These are phyloP conservation scores for Taxawa tesnikishii DNA, from an alignment of 2,329 filamentous ascomycete genomes.

Conservation along the genomic window DNA sequence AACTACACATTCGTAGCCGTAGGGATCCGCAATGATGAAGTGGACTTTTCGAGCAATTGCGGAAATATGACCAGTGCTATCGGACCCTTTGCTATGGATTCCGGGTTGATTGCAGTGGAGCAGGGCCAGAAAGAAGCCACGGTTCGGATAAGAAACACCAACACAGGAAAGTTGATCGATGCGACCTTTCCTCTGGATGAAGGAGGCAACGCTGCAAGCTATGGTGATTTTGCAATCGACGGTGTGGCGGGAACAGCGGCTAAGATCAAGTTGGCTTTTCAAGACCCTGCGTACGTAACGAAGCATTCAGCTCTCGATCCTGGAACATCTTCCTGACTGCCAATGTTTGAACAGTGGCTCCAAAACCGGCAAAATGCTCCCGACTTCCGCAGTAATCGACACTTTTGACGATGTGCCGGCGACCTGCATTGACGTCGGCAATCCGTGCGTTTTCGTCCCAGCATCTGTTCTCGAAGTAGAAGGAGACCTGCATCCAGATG, in stretches of 20 bases:
- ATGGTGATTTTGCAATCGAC: conserved; percentile 49
- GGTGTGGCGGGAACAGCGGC: conserved; percentile 49
- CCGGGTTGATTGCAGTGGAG: conserved; percentile 30
- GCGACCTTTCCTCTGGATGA: conserved; percentile 43
- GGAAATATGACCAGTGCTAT: conserved; percentile 60
- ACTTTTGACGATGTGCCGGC: conserved; percentile 33
- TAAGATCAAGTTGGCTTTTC: conserved; percentile 47
- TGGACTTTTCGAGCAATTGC: conserved; percentile 60
- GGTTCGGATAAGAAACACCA: conserved; percentile 57
- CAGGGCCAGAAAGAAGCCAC: conserved; percentile 26
- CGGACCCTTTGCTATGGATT: conserved; percentile 52
- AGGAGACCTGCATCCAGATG: conserved; percentile 40
- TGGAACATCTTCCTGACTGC: too few relatives aligned
- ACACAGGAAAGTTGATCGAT: conserved; percentile 54
- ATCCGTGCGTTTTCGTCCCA: conserved; percentile 51
- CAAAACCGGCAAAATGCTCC: conserved; percentile 49
- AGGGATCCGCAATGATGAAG: conserved; percentile 45
- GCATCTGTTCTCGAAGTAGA: conserved; percentile 40
- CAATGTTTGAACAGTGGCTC: conserved; percentile 42
- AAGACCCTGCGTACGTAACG: conserved; percentile 40
- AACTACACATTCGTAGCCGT: conserved; percentile 63
- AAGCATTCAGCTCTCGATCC: too few relatives aligned
- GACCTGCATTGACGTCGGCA: conserved; percentile 51
- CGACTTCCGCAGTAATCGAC: conserved; percentile 46
- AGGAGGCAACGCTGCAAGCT: conserved; percentile 29